Evolutionary conservation across 306 rosid genomes (phyloP).

Genomic region (Medicago arabica): DNA sequence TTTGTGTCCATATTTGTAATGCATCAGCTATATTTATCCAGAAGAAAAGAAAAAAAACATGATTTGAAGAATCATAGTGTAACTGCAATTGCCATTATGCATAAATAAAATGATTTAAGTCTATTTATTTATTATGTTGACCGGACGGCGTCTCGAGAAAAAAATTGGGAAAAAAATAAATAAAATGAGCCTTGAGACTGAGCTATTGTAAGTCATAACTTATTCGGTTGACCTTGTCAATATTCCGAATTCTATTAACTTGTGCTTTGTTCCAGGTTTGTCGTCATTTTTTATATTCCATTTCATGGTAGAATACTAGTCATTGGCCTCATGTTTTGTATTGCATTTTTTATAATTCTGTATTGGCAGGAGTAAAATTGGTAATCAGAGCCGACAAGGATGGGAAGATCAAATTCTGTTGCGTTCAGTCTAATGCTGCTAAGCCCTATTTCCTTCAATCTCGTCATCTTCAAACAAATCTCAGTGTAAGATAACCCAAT

Average conservation of each 20-base stretch:
- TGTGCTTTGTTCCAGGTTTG: slow-evolving; percentile 24
- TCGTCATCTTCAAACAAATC: too few relatives aligned
- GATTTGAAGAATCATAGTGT: background rate
- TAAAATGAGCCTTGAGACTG: background rate
- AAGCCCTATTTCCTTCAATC: too few relatives aligned
- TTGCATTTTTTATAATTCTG: slow-evolving; percentile 17
- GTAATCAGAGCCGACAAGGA: slow-evolving; percentile 69
- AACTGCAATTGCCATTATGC: background rate
- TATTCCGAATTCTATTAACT: background rate
- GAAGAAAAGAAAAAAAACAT: too few relatives aligned
- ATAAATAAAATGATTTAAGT: too few relatives aligned
- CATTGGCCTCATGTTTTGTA: background rate
- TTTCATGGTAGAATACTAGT: background rate
- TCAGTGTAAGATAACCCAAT: too few relatives aligned
- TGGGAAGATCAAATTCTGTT: slow-evolving; percentile 73
- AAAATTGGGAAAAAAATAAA: too few relatives aligned
- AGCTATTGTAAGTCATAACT: background rate
- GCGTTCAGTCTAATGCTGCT: slow-evolving; percentile 2
- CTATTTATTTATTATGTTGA: too few relatives aligned
- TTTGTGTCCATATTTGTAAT: too few relatives aligned
- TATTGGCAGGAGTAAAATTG: slow-evolving; percentile 71
- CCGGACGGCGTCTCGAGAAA: too few relatives aligned
- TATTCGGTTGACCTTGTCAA: background rate
- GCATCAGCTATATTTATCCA: too few relatives aligned
- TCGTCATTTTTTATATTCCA: slow-evolving; percentile 12